Base-by-base conservation (phyloP, 2,329 filamentous ascomycete species). In the Tolypocladium inflatum region DNA sequence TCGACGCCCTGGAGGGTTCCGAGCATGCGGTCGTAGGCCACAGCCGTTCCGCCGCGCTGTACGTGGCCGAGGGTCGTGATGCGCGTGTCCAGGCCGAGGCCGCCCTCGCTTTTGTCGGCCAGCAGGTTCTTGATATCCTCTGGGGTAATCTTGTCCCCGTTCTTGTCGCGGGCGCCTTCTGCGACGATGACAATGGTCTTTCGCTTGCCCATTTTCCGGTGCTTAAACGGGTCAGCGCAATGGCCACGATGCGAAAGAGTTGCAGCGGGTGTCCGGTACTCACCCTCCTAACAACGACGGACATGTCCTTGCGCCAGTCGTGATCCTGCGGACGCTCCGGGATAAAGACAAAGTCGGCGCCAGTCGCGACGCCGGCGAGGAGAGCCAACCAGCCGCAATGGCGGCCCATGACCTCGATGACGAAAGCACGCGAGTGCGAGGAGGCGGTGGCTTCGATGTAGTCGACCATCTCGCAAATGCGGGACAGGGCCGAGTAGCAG, bases 111-210 rank as follows among this genome's bases (percentile, higher is more conserved):
- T 68, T 84, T 84, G 68, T 87, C 83, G 42, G 91, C 87, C n/a
- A 99, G 83, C 55, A 97, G 84, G 65, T 93, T 84, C 72, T 94
- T 96, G 73, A 99, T 89, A 74, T 88, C 87, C 21, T 80, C 77
- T 11, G 91, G 86, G 0, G 85, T 85, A 67, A 99, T 96, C 74
- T 90, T 93, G 70, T 88, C 89, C 59, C 96, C 84, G 56, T 93
- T 76, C 63, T 83, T 82, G 74, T 97, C 92, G 64, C 92, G 88
- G 53, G 94, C 94, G 64, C 94, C 94, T 75, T 99, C 94, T 56
- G 94, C 94, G 56, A 99, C 89, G 66, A 99, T 96, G 67, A 99
- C 93, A 66, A 97, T 97, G 1, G 94, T 97, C 79, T 96, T 95
- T 67, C 94, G 85, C 82, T 97, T 99, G 68, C 94, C 94, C 69